Base-by-base conservation (phyloP, 805 yeast species). In the Myxozyma geophila region DNA sequence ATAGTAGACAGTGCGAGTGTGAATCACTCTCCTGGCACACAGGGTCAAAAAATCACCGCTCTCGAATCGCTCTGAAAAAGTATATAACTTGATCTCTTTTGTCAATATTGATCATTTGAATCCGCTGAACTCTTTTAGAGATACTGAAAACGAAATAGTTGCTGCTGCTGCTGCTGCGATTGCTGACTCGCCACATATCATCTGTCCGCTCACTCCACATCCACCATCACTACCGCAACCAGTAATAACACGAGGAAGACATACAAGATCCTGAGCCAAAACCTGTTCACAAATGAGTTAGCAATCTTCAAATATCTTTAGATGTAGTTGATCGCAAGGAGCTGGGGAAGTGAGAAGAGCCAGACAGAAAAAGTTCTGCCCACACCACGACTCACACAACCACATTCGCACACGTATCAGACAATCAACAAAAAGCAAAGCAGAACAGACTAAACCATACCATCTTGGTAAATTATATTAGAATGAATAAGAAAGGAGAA, bases 201-300 rank as follows among this genome's bases (percentile, higher is more conserved):
- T 13, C 15, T 6, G 40, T 13, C 50, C 2, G 17, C 9, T 15
- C 33, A 13, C 13, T 10, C 52, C 40, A 49, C 13, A 43, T 19
- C 21, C 55, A 35, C 35, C 5, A 13, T 9, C 55, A 15, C 28
- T 9, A 39, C 39, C 55, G 36, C 44, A 17, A 13, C 7, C 55
- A 15, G 41, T 9, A 39, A 35, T 28, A 13, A 36, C 23, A 10
- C 21, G 17, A 13, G 17, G 15, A 12, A 33, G 17, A 67, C 70
- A 39, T 67, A 67, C 70, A 54, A 70, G 72, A 70, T 70, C 72
- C 67, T 70, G 72, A 58, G 72, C 72, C 64, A 70, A 70, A 70
- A 68, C 72, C 72, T 69, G 44, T 51, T 17, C 17, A 46, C 5
- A 17, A 33, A 51, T 15, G 17, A 41, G 64, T 60, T 60, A 63